A percentile compares a stretch with the other conserved stretches of the same genome.
Conservation (phyloP, 2,329 filamentous ascomycete genomes). For the Botrytis aclada region DNA sequence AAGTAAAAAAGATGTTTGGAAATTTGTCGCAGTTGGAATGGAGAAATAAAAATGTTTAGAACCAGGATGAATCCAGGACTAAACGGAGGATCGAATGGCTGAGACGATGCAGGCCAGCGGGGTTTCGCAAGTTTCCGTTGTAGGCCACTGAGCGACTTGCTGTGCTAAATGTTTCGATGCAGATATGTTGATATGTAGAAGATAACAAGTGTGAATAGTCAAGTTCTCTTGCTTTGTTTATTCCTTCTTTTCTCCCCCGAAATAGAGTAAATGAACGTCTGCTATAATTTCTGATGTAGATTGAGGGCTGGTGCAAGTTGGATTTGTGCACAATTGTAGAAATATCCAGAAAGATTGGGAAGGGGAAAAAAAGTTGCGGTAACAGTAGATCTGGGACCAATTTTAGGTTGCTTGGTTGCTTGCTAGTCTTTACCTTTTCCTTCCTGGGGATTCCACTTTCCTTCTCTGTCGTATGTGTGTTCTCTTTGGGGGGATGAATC, state of each 20-base stretch:
- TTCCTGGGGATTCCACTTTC: not conserved
- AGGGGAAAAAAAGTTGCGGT: not conserved
- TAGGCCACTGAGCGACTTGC: constrained; percentile 1
- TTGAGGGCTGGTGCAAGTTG: not conserved
- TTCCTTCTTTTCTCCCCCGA: not conserved
- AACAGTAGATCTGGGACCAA: not conserved
- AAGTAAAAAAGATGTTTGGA: constrained; percentile 8
- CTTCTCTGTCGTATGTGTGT: not conserved
- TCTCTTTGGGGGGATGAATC: not conserved
- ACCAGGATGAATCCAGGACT: constrained; percentile 19
- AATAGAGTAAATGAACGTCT: not conserved
- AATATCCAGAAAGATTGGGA: not conserved
- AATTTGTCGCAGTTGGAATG: constrained; percentile 21
- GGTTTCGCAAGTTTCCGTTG: constrained; percentile 18
- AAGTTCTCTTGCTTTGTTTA: not conserved
- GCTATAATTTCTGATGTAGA: not conserved
- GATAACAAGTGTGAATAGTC: not conserved
- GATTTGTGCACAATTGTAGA: not conserved
- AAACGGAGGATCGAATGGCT: constrained; percentile 19
- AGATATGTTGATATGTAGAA: not conserved
- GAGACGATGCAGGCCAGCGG: constrained; percentile 19
- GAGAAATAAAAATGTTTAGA: constrained; percentile 18
- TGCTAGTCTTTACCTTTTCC: not conserved
- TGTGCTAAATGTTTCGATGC: not conserved
- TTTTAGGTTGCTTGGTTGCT: not conserved